Conservation (phyloP, 345 rosid species). For the Eutrema yunnanense region DNA sequence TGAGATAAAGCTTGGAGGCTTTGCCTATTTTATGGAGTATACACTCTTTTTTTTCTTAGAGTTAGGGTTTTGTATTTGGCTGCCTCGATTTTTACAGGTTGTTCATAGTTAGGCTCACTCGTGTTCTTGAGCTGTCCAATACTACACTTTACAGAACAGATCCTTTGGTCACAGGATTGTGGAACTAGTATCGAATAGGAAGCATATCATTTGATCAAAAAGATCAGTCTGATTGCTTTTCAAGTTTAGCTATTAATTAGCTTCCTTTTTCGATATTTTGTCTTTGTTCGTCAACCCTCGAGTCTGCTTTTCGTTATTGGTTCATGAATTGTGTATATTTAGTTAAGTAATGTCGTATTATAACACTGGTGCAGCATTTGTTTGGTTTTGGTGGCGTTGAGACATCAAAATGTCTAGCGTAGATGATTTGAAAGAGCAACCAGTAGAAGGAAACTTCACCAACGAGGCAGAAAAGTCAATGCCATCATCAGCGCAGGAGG, state of each 20-base stretch:
- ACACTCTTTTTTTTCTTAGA: background rate
- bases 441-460: slow-evolving; percentile 38
- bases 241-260: background rate
- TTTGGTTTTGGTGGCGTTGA: slow-evolving; percentile 26
- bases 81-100: background rate
- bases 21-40: background rate
- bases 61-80: background rate
- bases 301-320: background rate
- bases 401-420: slow-evolving; percentile 40
- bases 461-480: slow-evolving; percentile 34
- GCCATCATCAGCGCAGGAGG: slow-evolving; percentile 72
- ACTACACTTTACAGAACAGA: background rate
- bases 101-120: background rate
- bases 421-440: slow-evolving; percentile 50
- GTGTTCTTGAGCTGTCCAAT: background rate
- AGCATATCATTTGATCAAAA: background rate
- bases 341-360: background rate
- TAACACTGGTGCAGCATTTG: slow-evolving; percentile 13
- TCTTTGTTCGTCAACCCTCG: background rate
- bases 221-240: background rate
- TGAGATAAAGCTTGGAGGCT: background rate
- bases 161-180: background rate
- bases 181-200: background rate
- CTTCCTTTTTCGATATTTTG: background rate
- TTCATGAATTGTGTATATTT: background rate